Conservation (phyloP, 352 stramenopile species). For the Phytopythium sindhum region DNA sequence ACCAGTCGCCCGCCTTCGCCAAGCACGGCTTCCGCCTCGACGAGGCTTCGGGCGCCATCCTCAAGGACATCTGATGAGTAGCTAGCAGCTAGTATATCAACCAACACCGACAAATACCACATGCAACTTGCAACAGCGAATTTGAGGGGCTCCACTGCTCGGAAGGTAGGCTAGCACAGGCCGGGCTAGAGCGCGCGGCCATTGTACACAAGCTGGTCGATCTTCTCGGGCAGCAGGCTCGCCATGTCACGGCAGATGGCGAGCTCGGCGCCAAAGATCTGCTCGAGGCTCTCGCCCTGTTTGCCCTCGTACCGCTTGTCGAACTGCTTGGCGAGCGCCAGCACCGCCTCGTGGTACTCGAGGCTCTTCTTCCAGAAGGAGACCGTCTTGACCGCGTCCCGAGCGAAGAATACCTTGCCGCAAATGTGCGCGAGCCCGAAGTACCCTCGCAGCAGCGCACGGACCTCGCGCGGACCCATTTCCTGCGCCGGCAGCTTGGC, state of each 20-base stretch:
- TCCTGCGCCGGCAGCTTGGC: constrained; percentile 21
- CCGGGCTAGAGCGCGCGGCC: constrained; percentile 35
- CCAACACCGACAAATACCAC: background rate
- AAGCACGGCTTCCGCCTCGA: constrained; percentile 74
- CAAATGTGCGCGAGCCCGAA: constrained; percentile 62
- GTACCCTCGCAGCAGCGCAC: constrained; percentile 48
- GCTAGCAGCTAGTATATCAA: constrained; percentile 1
- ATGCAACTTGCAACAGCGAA: background rate
- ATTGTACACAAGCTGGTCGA: constrained; percentile 77
- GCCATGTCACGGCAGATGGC: constrained; percentile 62
- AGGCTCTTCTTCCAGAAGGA: constrained; percentile 57
- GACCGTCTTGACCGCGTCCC: constrained; percentile 48
- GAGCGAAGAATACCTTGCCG: constrained; percentile 44
- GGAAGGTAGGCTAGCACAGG: background rate
- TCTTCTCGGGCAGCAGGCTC: constrained; percentile 67
- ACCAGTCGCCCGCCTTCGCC: constrained; percentile 50
- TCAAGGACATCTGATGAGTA: constrained; percentile 52
- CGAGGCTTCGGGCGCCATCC: constrained; percentile 40
- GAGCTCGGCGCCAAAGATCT: constrained; percentile 48
- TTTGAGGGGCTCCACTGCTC: background rate
- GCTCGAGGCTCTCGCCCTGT: constrained; percentile 21
- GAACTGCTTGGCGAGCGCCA: constrained; percentile 39
- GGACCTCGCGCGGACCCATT: constrained; percentile 36
- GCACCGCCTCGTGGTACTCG: constrained; percentile 43
- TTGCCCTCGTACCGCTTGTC: constrained; percentile 15